Base-by-base conservation (phyloP, 2,329 filamentous ascomycete genomes). In the Fusarium illudens region DNA sequence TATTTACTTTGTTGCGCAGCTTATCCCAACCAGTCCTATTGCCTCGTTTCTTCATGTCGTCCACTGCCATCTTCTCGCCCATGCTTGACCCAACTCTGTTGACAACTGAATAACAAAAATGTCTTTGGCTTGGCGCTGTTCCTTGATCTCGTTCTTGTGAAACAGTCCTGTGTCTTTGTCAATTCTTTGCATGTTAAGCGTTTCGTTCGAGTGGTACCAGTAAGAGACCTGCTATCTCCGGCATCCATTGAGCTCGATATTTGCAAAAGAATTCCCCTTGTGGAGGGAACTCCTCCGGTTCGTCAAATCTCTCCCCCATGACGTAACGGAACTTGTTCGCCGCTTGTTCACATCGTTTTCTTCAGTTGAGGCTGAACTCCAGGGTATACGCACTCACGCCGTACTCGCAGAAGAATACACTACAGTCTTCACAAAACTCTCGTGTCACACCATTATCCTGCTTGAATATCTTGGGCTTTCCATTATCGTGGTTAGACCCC, bases 211-310 rank as follows among this genome's bases (percentile, higher is more conserved):
- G 12, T 2, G 3, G 1, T 2, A n/a, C 1, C 0, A 0, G 3
- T 1, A 1, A 25, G 60, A 72, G 32, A 64, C 76, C 63, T 32
- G 60, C 60, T 3, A 70, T 30, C 34, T 70, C 60, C 10, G 67
- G 67, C 67, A 70, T 85, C 85, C 85, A 87, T 2, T 67, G 73
- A 6, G 79, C 76, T 59, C 83, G 75, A 36, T 77, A 72, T 54
- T 79, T 84, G 71, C 83, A 86, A 66, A 86, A 87, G 75, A 87
- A 87, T 65, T 87, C 84, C 0, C 84, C 84, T 68, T 85, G 86
- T 0, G 84, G 84, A 6, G 83, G 81, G 10, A 86, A 72, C 52
- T 75, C 78, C 13, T 83, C 81, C 0, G 81, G 82, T 19, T 84
- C 78, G 58, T 87, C 84, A 4, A 87, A 73, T 0, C 83, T 83